Evolutionary conservation across 306 rosid genomes (phyloP).

Genomic region (Cicer judaicum): DNA sequence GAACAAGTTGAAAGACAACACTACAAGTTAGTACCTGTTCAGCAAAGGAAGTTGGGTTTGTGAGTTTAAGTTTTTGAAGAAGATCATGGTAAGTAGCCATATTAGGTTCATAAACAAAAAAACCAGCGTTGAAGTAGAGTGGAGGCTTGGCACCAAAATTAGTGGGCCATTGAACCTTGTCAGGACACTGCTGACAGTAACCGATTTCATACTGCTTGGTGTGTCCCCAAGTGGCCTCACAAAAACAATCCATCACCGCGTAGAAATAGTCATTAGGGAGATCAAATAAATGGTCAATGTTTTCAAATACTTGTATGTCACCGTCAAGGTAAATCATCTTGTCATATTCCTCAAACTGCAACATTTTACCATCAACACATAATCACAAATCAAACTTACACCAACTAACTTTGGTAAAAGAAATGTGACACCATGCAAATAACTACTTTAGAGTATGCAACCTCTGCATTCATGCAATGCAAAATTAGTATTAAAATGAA

Average conservation of each 20-base stretch:
- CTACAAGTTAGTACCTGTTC: constrained; percentile 60
- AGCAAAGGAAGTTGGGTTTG: constrained; percentile 72
- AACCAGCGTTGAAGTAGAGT: constrained; percentile 85
- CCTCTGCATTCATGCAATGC: background rate
- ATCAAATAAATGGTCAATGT: constrained; percentile 77
- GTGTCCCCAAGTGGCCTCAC: constrained; percentile 69
- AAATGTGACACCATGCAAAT: too few species aligned
- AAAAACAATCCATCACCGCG: constrained; percentile 87
- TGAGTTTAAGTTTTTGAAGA: constrained; percentile 47
- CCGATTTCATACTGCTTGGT: constrained; percentile 66
- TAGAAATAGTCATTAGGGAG: constrained; percentile 57
- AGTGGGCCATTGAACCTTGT: constrained; percentile 63
- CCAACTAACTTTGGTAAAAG: too few species aligned
- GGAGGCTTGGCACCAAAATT: constrained; percentile 73
- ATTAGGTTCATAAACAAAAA: constrained; percentile 77
- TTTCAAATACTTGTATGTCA: constrained; percentile 74
- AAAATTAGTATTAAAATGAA: background rate
- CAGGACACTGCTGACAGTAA: constrained; percentile 84
- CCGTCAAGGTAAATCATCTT: constrained; percentile 87
- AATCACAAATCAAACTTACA: background rate
- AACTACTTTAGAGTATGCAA: too few species aligned
- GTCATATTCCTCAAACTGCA: constrained; percentile 79
- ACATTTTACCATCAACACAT: background rate
- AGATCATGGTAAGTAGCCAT: constrained; percentile 65
- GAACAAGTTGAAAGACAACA: too few species aligned